A percentile compares a stretch with the other conserved stretches of the same genome.
Evolutionary conservation across 75 land plant genomes (phyloP).

Genomic region (Picea glauca): DNA sequence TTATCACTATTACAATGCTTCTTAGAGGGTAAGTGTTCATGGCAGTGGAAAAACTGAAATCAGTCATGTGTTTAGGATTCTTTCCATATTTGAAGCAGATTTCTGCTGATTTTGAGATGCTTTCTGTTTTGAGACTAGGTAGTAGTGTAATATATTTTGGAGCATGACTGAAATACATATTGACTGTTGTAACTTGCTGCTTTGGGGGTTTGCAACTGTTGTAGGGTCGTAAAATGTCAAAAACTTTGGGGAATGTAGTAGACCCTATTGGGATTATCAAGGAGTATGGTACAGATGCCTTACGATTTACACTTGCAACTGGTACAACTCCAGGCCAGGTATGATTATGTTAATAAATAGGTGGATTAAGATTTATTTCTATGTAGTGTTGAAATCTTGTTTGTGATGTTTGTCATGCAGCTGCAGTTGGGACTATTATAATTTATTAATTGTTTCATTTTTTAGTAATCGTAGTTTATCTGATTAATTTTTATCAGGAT

Average conservation of each 20-base stretch:
- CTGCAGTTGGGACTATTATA: neutral
- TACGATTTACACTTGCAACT: conserved; percentile 84
- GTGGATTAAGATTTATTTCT: neutral
- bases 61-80: neutral
- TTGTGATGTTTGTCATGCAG: neutral
- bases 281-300: conserved; percentile 97
- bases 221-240: conserved; percentile 99
- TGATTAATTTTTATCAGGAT: conserved; percentile 43
- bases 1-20: neutral
- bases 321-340: conserved; percentile 98
- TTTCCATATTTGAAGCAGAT: neutral
- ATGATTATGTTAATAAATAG: conserved; percentile 6
- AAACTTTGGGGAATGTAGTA: conserved; percentile 91
- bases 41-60: neutral
- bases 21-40: neutral
- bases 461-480: neutral
- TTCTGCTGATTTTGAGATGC: neutral
- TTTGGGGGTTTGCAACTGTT: neutral
- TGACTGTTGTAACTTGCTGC: too few species aligned
- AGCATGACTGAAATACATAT: neutral
- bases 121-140: neutral
- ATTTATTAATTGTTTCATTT: neutral
- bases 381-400: neutral
- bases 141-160: neutral
- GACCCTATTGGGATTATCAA: conserved; percentile 84